Evolutionary conservation across 2,329 filamentous ascomycete genomes (phyloP).

Genomic region (Colletotrichum destructivum): DNA sequence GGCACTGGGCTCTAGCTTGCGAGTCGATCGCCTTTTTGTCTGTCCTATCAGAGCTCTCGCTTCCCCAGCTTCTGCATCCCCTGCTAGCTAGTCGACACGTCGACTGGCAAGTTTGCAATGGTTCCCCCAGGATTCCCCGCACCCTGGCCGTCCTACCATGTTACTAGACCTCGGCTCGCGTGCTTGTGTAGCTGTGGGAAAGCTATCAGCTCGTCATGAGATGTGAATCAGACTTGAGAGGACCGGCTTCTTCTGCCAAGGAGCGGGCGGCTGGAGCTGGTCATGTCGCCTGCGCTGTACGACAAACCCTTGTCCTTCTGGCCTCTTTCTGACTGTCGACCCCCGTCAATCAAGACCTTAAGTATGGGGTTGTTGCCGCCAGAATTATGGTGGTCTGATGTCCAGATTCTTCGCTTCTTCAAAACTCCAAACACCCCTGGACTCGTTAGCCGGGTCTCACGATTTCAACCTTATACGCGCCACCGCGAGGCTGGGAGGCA

Average conservation of each 20-base stretch:
- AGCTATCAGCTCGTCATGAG: slow-evolving; percentile 1
- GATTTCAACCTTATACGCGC: neutral
- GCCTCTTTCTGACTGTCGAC: neutral
- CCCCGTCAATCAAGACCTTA: neutral
- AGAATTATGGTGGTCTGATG: neutral
- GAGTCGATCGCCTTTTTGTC: neutral
- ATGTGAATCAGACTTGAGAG: neutral
- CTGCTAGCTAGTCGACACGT: neutral
- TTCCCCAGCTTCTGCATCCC: neutral
- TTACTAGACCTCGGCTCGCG: slow-evolving; percentile 31
- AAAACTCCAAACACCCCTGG: neutral
- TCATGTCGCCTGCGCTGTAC: slow-evolving; percentile 3
- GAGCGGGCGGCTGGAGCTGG: neutral
- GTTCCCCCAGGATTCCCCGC: slow-evolving; percentile 32
- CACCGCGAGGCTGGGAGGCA: neutral
- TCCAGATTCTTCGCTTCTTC: neutral
- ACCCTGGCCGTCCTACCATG: slow-evolving; percentile 23
- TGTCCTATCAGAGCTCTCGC: slow-evolving; percentile 26
- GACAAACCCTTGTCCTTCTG: slow-evolving; percentile 5
- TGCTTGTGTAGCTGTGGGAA: slow-evolving; percentile 1
- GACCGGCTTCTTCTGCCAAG: slow-evolving; percentile 11
- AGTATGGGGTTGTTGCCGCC: slow-evolving; percentile 3
- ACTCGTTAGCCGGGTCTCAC: neutral
- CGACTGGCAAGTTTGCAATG: slow-evolving; percentile 3
- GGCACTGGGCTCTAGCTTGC: neutral